Evolutionary conservation across 2,329 filamentous ascomycete genomes (phyloP), one percentile per base, ranked within the genome.

Genomic region (Stenocarpella maydis): DNA sequence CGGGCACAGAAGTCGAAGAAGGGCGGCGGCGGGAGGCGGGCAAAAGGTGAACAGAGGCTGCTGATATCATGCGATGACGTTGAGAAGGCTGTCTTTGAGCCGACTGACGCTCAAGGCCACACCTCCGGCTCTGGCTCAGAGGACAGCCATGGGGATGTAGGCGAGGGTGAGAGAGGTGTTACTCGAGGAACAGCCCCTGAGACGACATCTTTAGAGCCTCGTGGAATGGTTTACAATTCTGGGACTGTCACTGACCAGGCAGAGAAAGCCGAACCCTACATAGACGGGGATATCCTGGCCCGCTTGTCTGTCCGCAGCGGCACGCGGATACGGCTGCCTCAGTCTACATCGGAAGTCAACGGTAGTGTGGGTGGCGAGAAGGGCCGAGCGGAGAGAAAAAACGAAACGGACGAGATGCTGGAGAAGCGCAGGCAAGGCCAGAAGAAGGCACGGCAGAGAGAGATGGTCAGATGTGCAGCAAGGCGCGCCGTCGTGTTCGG

Each of bases 391-490:
- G 87, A 88, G 75, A 80, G 82, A n/a, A 78, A 81, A 8, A 78
- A 82, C 19, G 86, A 88, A 75, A 86, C 83, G 3, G 81, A 83
- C 1, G 84, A 85, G 72, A 84, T 86, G 80, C 74, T 82, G 45
- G 77, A 80, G 71, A 86, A 84, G 76, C 77, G 86, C 28, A 75
- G 78, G 15, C 81, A 86, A 65, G 86, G 86, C 0, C 82, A 87
- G 75, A 80, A 78, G 69, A 73, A 69, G 58, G 76, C 74, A 4
- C 76, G 84, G 4, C 83, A 84, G 73, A 81, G 85, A 28, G 89
- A 92, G 75, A 82, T 89, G 79, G 84, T 91, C 55, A 83, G 86
- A 34, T 85, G 85, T n/a, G 89, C 88, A 0, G 90, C 90, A 1
- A 85, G 90, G 73, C 82, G 89, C 26, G 85, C 84, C 1, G 86